Percentiles rank a stretch among this genome's conserved stretches.
phyloP scores from a whole-genome alignment of 2,329 filamentous ascomycete species.

The Cladosporium sp. region DNA sequence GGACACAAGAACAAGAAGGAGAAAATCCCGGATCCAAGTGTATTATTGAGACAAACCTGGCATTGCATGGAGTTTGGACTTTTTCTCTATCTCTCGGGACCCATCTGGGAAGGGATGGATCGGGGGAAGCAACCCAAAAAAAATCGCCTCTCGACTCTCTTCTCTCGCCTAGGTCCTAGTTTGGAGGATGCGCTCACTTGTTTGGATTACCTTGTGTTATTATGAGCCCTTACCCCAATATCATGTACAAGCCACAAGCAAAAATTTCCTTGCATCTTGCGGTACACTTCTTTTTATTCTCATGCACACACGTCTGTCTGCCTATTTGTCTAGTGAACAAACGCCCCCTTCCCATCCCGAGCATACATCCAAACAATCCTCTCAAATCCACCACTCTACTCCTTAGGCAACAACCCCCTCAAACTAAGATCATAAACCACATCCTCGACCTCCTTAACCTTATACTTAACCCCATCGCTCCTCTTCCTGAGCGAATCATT shows the following conservation, averaged over 20 bases:
- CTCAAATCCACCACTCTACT: constrained; percentile 6
- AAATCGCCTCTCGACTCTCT: constrained; percentile 3
- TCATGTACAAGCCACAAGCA: constrained; percentile 7
- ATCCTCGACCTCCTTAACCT: constrained; percentile 96
- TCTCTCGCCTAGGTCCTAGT: constrained; percentile 1
- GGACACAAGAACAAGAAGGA: background rate
- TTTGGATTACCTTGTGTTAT: constrained; percentile 11
- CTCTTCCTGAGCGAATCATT: constrained; percentile 86
- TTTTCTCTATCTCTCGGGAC: constrained; percentile 7
- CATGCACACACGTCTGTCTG: too few species aligned
- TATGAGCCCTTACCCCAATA: constrained; percentile 1
- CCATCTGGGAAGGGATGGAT: background rate
- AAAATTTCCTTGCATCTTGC: background rate
- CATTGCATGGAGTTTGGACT: constrained; percentile 19
- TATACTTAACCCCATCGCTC: constrained; percentile 92
- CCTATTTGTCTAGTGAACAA: background rate
- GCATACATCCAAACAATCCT: too few species aligned
- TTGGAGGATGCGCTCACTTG: background rate
- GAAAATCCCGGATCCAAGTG: constrained; percentile 7
- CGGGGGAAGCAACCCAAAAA: background rate
- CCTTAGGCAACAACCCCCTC: constrained; percentile 57
- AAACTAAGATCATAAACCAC: constrained; percentile 94
- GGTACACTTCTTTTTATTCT: background rate
- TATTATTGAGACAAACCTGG: constrained; percentile 13
- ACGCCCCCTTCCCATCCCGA: background rate